Base-by-base conservation (phyloP, 1,139 yeast species). In the Citeromyces siamensis region DNA sequence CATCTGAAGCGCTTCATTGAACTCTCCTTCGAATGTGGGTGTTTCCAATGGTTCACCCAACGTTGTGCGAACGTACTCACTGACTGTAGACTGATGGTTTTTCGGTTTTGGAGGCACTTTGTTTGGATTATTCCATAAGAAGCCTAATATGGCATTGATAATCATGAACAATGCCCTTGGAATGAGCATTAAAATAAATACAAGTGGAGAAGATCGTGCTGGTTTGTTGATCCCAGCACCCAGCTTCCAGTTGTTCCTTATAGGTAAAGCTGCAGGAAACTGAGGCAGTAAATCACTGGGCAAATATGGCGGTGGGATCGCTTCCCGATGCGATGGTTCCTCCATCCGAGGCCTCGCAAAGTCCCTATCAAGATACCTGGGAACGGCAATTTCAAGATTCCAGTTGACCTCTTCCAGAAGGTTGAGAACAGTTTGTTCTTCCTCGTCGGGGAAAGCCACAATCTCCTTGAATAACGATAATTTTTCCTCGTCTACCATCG, bases 341-440 rank as follows among this genome's bases (percentile, higher is more conserved):
- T 19, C 17, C 32, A 17, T 12, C 9, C 19, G 21, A 18, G 22
- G 37, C 33, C 20, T 19, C n/a, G 57, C 55, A 28, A 75, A 72
- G 12, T 62, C 56, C 27, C 52, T 51, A 43, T 73, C 80, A 44
- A 72, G 71, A 47, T 59, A 73, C 37, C 65, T 56, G 8, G 68
- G 62, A 19, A 71, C 56, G 10, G 78, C 69, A 38, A 59, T 59
- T 44, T 72, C 73, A 40, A 73, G 52, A 46, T 71, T 59, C 64
- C 66, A 66, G 40, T 65, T 61, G 44, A 69, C 60, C 27, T 62
- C 55, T 1, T 59, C 50, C 35, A 73, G 52, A 19, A 73, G 51
- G 22, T 57, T 50, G 2, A 56, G 41, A 1, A 66, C 60, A 28
- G 61, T 60, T 3, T 56, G 59, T 23, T 60, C 60, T 2, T 55